These are phyloP conservation scores for Ophiostoma pallidulum DNA, from an alignment of 2,329 filamentous ascomycete genomes.

Conservation along the genomic window DNA sequence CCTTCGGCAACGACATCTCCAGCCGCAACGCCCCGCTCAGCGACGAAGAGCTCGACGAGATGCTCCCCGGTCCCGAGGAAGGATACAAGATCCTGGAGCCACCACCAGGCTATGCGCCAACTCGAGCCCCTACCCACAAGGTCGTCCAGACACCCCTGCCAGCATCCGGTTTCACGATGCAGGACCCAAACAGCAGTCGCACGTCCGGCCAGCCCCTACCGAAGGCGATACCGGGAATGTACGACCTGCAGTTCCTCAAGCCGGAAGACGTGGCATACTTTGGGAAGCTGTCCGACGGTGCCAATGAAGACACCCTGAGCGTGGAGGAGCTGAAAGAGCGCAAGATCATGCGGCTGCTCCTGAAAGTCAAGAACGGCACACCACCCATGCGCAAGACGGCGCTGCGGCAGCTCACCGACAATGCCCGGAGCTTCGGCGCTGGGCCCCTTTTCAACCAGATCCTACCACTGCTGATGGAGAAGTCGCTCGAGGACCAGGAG, in stretches of 20 bases:
- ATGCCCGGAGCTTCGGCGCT: conserved; percentile 90
- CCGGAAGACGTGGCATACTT: conserved; percentile 98
- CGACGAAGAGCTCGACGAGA: conserved; percentile 86
- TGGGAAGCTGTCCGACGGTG: conserved; percentile 89
- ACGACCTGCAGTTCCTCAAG: conserved; percentile 96
- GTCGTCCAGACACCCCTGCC: conserved; percentile 63
- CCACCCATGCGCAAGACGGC: conserved; percentile 98
- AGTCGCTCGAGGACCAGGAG: conserved; percentile 93
- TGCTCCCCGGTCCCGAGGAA: conserved; percentile 79
- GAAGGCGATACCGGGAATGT: conserved; percentile 91
- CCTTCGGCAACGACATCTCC: conserved; percentile 74
- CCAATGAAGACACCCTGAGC: conserved; percentile 81
- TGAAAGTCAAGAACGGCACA: conserved; percentile 99
- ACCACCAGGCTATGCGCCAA: conserved; percentile 83
- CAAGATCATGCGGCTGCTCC: conserved; percentile 92
- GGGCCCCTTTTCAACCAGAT: conserved; percentile 96
- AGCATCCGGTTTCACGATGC: conserved; percentile 91
- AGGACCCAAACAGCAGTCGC: conserved; percentile 79
- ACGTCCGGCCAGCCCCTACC: conserved; percentile 82
- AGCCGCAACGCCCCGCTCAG: conserved; percentile 72
- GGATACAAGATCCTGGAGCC: conserved; percentile 89
- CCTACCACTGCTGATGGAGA: conserved; percentile 93
- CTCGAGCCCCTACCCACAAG: conserved; percentile 67
- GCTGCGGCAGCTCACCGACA: conserved; percentile 92
- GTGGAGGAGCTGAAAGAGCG: conserved; percentile 95